Percentiles rank a stretch among this genome's conserved stretches.
Evolutionary conservation across 2,329 filamentous ascomycete genomes (phyloP).

Genomic region (Talaromyces verruculosus): DNA sequence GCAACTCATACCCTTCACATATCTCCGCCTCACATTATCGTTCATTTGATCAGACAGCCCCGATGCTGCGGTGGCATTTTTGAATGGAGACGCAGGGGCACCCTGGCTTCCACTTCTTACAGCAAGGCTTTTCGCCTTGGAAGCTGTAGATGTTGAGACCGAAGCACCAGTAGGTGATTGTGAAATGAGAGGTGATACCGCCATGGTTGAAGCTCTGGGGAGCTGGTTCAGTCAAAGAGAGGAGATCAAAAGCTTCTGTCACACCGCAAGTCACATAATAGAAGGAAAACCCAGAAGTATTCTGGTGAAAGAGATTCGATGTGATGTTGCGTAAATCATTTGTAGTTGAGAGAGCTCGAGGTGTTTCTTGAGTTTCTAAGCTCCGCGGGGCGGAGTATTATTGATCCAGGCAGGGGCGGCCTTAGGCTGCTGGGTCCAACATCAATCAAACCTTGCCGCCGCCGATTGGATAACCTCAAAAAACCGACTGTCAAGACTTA

Average conservation of each 20-base stretch:
- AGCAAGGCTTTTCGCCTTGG: constrained; percentile 37
- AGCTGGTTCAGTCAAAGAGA: neutral
- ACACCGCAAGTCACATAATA: neutral
- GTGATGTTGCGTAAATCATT: neutral
- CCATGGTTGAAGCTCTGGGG: constrained; percentile 30
- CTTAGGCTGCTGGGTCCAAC: neutral
- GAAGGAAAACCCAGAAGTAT: neutral
- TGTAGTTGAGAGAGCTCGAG: constrained; percentile 1
- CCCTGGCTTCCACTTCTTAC: constrained; percentile 32
- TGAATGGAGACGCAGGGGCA: constrained; percentile 23
- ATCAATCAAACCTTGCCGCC: constrained; percentile 5
- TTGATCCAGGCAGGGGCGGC: constrained; percentile 20
- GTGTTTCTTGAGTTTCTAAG: neutral
- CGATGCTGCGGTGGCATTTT: constrained; percentile 32
- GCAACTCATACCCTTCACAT: constrained; percentile 68
- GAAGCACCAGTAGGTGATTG: constrained; percentile 39
- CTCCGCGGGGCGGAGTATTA: constrained; percentile 15
- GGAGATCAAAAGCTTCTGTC: too few species aligned
- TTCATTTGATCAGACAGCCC: constrained; percentile 73
- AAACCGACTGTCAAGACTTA: neutral
- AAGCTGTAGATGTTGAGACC: constrained; percentile 33
- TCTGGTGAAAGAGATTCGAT: neutral
- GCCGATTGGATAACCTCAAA: constrained; percentile 11
- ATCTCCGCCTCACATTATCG: constrained; percentile 79
- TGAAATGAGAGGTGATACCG: constrained; percentile 45